Base-by-base conservation (phyloP, 1,284 basidiomycete species). In the Sporisorium graminicola region DNA sequence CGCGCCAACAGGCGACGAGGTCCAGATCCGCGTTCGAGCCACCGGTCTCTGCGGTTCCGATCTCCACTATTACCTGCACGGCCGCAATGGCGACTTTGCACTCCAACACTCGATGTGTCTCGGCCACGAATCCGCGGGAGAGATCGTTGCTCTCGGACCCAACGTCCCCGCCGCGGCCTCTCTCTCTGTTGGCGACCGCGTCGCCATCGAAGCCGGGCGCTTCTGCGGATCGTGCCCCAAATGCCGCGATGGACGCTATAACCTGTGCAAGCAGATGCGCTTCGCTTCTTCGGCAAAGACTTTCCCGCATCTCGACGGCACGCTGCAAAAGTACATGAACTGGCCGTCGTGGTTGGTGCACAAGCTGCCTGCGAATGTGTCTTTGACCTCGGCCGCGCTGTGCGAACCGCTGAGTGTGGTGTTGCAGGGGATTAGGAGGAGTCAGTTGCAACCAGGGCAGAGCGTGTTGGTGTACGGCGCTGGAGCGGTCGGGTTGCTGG, bases 201-300 rank as follows among this genome's bases (percentile, higher is more conserved):
- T 98, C 56, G 95, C 95, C 18, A 92, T 98, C 84, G 95, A 98
- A 86, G 93, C 94, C 13, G 95, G 95, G 44, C 90, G 95, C 82
- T 91, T 91, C 88, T 98, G 95, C 88, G 90, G 90, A 66, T 88
- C 88, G 50, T 89, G 88, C 80, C 79, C 83, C 27, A 80, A 82
- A 50, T 87, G 86, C 73, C 86, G 87, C 67, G 88, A 89, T 53
- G 93, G 93, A n/a, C 90, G 93, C 43, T 98, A 98, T 88, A 98
- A 98, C 88, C 90, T 98, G 66, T 98, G 95, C 89, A 91, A 91
- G 5, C 77, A 82, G 52, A 81, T 98, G 91, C 90, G 93, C 70
- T 98, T 98, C 87, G 93, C 92, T 81, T 91, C 90, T 69, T 92
- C 91, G 59, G 95, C 95, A 50, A 94, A 95, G 86, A 94, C 93